These are phyloP conservation scores for Neurospora intermedia DNA, from an alignment of 495 filamentous ascomycete species.

Conservation along the genomic window DNA sequence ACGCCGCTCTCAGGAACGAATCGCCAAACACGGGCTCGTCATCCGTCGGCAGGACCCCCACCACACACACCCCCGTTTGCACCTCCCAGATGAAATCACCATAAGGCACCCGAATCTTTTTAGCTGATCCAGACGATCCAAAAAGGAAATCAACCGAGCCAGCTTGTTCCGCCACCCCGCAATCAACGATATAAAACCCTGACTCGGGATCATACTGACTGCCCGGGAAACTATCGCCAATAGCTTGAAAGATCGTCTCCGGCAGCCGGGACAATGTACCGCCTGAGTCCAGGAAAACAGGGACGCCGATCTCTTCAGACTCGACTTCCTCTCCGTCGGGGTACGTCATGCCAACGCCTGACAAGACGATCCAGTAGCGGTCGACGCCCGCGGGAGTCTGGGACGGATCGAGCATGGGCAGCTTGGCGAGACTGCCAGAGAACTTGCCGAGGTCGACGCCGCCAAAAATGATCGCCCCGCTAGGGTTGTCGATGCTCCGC, in stretches of 20 bases:
- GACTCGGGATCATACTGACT: conserved; percentile 13
- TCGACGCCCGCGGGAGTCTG: conserved; percentile 21
- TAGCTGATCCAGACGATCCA: conserved; percentile 13
- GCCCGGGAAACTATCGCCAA: conserved; percentile 14
- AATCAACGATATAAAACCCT: conserved; percentile 47
- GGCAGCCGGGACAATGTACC: conserved; percentile 18
- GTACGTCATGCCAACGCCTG: conserved; percentile 16
- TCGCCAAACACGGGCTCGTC: conserved; percentile 21
- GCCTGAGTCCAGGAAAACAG: conserved; percentile 24
- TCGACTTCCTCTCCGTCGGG: conserved; percentile 11
- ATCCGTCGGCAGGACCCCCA: conserved; percentile 15
- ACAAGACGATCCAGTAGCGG: conserved; percentile 20
- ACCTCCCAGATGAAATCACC: conserved; percentile 47
- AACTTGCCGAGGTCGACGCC: conserved; percentile 61
- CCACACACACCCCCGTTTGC: conserved; percentile 20
- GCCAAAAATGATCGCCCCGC: conserved; percentile 68
- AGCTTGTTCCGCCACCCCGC: conserved; percentile 38
- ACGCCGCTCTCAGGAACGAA: conserved; percentile 23
- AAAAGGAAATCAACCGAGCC: conserved; percentile 52
- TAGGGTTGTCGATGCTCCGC: conserved; percentile 32
- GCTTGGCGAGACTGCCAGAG: conserved; percentile 42
- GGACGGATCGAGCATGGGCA: conserved; percentile 30
- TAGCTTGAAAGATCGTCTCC: conserved; percentile 13
- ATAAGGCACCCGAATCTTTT: conserved; percentile 48
- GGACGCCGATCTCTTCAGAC: conserved; percentile 10